Base-by-base conservation (phyloP, 2,329 filamentous ascomycete genomes). In the Seiridium cupressi region DNA sequence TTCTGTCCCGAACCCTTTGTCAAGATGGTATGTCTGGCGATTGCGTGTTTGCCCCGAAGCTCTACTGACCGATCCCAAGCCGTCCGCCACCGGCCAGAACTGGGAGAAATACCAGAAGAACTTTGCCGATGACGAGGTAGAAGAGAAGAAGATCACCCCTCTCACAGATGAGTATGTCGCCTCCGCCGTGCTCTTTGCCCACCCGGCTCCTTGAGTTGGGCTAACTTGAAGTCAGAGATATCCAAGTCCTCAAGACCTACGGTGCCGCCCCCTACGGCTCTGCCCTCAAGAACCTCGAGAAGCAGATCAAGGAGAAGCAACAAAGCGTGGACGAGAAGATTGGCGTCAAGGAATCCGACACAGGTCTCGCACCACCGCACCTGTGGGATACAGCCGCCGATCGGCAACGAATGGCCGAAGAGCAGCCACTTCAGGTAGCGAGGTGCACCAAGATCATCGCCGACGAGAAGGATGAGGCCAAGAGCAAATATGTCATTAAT, bases 401-500 rank as follows among this genome's bases (percentile, higher is more conserved):
- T 77, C 89, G 94, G 70, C 95, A 98, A 85, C 92, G 95, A 72
- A 99, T 99, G 95, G 89, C 89, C 65, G 95, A 99, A 79, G 95
- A 99, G 79, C 95, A 99, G 72, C 95, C 95, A 48, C 85, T 98
- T 69, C 95, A 99, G 79, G 95, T 99, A 65, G 95, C 95, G 66
- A 86, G 95, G 72, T 99, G 95, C 84, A 99, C 95, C 62, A 99
- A 99, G 84, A 99, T 99, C 76, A 99, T 99, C 69, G 89, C 93
- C 63, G 94, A 98, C 73, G 93, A 97, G 75, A 94, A 95, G 78
- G 93, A 98, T 74, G 84, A 92, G 62, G 91, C 96, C 64, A 99
- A 99, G 86, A 96, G 91, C 87, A 99, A 98, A 88, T 99, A 99
- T 81, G 93, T 99, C 71, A 99, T 99, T 85, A 99, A 99, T 79